Percentiles rank a stretch among this genome's conserved stretches.
phyloP scores from a whole-genome alignment of 257 asterid genomes.

The Solanum corneliomulleri region DNA sequence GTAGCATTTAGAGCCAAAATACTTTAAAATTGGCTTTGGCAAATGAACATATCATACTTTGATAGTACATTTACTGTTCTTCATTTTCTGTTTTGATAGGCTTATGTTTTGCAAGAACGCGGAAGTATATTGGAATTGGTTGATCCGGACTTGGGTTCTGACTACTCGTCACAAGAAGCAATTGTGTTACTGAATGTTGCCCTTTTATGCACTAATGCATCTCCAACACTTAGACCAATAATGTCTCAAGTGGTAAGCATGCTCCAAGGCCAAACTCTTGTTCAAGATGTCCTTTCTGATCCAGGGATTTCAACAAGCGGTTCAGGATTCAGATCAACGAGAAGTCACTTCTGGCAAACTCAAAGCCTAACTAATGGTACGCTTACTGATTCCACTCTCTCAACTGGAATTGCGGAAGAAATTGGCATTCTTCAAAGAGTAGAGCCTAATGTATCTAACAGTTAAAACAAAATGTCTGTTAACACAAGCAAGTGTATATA shows the following conservation, averaged over 20 bases:
- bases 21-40: not conserved
- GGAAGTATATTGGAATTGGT: slow-evolving; percentile 58
- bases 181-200: slow-evolving; percentile 61
- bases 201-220: slow-evolving; percentile 69
- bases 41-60: not conserved
- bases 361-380: slow-evolving; percentile 45
- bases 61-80: not conserved
- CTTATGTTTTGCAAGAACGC: slow-evolving; percentile 76
- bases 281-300: slow-evolving; percentile 73
- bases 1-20: not conserved
- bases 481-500: not conserved
- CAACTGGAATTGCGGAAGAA: slow-evolving; percentile 26
- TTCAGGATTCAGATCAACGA: slow-evolving; percentile 46
- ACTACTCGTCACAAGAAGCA: slow-evolving; percentile 58
- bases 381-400: slow-evolving; percentile 32
- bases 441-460: not conserved
- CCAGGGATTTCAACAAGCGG: slow-evolving; percentile 48
- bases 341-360: slow-evolving; percentile 83
- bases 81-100: slow-evolving; percentile 28
- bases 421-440: slow-evolving; percentile 13
- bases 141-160: slow-evolving; percentile 65
- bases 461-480: not conserved
- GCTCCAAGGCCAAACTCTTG: slow-evolving; percentile 77
- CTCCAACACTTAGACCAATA: slow-evolving; percentile 73
- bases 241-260: slow-evolving; percentile 93